Conservation (phyloP, 495 filamentous ascomycete genomes). For the Xanthoparmelia taractica region DNA sequence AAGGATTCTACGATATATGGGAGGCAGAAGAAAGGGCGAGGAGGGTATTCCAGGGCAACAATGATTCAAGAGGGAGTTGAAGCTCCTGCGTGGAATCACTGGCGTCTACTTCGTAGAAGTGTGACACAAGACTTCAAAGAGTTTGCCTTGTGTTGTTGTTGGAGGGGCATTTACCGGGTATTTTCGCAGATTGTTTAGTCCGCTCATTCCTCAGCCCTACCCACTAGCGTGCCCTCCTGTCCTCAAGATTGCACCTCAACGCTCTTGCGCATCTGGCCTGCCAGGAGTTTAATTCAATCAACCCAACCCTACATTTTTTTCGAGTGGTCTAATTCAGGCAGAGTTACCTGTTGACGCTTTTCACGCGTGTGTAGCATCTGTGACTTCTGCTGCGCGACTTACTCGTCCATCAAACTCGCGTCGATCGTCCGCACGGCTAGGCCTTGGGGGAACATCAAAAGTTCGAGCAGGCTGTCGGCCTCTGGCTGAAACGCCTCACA, state of each 20-base stretch:
- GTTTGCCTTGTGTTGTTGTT: not conserved
- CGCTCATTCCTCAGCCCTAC: constrained; percentile 8
- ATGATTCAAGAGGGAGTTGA: not conserved
- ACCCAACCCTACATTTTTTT: not conserved
- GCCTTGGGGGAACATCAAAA: constrained; percentile 12
- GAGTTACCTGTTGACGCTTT: not conserved
- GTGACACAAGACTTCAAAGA: not conserved
- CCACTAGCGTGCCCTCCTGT: constrained; percentile 8
- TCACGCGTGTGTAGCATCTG: not conserved
- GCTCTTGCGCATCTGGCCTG: not conserved
- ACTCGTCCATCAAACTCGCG: constrained; percentile 15
- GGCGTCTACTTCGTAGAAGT: no score
- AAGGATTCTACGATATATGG: no score
- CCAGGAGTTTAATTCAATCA: not conserved
- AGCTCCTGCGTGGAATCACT: not conserved
- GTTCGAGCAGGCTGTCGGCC: not conserved
- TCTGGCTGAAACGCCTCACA: not conserved
- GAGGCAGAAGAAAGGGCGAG: no score
- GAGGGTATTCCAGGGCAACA: no score
- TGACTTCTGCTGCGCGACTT: constrained; percentile 9
- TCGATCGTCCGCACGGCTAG: constrained; percentile 19
- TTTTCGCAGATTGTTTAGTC: no score
- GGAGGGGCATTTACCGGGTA: not conserved
- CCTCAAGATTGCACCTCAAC: constrained; percentile 6
- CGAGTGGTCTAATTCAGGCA: not conserved